These are phyloP conservation scores for Ophiobolus disseminans DNA, from an alignment of 2,329 filamentous ascomycete species.

Conservation along the genomic window DNA sequence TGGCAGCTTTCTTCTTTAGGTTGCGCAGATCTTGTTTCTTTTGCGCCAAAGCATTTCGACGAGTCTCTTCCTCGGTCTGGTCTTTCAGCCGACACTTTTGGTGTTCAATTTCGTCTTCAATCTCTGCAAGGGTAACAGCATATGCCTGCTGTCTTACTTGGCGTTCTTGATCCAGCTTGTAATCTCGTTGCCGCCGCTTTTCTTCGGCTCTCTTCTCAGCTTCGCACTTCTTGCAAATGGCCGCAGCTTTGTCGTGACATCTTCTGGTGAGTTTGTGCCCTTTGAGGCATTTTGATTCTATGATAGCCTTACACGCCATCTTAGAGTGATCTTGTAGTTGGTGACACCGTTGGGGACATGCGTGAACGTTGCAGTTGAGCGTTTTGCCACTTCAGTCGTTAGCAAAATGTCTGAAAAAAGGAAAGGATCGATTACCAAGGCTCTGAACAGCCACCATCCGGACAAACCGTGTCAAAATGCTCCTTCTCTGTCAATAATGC, in stretches of 20 bases:
- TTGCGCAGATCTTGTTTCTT: slow-evolving; percentile 56
- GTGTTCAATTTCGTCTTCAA: slow-evolving; percentile 64
- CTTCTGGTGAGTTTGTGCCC: slow-evolving; percentile 58
- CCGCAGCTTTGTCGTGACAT: slow-evolving; percentile 54
- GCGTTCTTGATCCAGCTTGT: slow-evolving; percentile 60
- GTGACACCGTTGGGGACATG: slow-evolving; percentile 69
- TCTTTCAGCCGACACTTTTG: slow-evolving; percentile 55
- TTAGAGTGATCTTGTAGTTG: slow-evolving; percentile 65
- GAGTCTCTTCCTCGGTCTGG: slow-evolving; percentile 54
- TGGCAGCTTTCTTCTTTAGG: slow-evolving; percentile 36
- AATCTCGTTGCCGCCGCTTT: slow-evolving; percentile 55
- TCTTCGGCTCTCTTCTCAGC: slow-evolving; percentile 57
- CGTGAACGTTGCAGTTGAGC: slow-evolving; percentile 66
- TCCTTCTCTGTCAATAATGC: slow-evolving; percentile 57
- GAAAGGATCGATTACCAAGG: slow-evolving; percentile 60
- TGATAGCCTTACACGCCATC: slow-evolving; percentile 54
- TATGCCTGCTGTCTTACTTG: slow-evolving; percentile 56
- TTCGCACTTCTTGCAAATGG: slow-evolving; percentile 60
- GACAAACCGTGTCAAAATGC: slow-evolving; percentile 68
- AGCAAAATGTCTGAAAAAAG: slow-evolving; percentile 11
- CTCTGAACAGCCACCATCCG: slow-evolving; percentile 73
- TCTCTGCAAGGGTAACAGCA: slow-evolving; percentile 52
- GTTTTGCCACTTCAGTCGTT: slow-evolving; percentile 51
- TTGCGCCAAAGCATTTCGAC: slow-evolving; percentile 55
- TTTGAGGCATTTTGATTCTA: slow-evolving; percentile 59